Conservation (phyloP, 1,139 yeast genomes). For the Candida sojae region DNA sequence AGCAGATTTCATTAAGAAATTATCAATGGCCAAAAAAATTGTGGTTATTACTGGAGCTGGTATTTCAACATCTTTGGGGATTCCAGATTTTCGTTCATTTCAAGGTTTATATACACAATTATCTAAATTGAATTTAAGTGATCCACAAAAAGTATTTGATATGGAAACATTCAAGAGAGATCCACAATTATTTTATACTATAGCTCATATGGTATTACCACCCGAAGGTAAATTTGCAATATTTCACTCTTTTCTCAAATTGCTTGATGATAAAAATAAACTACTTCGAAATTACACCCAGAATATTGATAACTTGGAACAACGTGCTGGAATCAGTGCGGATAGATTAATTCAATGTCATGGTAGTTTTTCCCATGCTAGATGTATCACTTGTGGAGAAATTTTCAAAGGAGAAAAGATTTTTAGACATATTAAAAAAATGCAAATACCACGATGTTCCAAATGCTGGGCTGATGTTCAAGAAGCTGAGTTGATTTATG, state of each 20-base stretch:
- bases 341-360: constrained; percentile 87
- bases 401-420: constrained; percentile 67
- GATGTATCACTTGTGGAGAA: constrained; percentile 77
- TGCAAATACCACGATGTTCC: constrained; percentile 73
- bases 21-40: constrained; percentile 36
- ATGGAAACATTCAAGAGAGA: constrained; percentile 69
- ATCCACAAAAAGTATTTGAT: constrained; percentile 92
- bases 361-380: constrained; percentile 89
- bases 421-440: constrained; percentile 58
- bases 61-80: constrained; percentile 84
- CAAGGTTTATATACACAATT: constrained; percentile 79
- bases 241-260: constrained; percentile 75
- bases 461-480: constrained; percentile 54
- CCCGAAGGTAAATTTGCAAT: constrained; percentile 75
- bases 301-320: constrained; percentile 87
- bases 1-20: constrained; percentile 7
- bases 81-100: constrained; percentile 90
- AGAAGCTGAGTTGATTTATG: constrained; percentile 48
- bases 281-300: constrained; percentile 86
- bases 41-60: constrained; percentile 93
- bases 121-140: constrained; percentile 67
- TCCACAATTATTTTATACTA: constrained; percentile 78
- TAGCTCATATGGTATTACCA: constrained; percentile 85
- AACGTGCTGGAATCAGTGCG: constrained; percentile 69
- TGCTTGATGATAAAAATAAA: constrained; percentile 76